Conservation (phyloP, 1,284 basidiomycete species). For the Trametes sp. region DNA sequence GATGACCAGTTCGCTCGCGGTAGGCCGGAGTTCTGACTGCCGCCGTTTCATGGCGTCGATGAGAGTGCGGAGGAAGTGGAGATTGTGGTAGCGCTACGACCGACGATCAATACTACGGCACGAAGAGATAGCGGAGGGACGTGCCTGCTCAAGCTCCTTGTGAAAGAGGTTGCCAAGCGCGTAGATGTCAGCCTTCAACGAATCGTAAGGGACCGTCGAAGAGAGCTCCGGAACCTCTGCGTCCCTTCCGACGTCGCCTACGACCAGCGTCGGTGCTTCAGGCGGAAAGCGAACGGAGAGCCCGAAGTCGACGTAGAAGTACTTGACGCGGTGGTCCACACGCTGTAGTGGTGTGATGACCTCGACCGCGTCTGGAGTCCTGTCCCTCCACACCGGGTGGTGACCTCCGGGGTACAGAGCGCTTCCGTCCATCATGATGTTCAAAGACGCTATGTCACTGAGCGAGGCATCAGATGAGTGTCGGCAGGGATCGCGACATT, state of each 20-base stretch:
- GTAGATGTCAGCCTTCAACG: conserved; percentile 42
- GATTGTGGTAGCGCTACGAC: not conserved
- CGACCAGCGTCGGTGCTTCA: conserved; percentile 14
- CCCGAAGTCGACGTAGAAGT: conserved; percentile 43
- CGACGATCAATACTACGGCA: not conserved
- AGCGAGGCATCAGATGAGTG: no score
- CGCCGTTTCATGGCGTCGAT: conserved; percentile 6
- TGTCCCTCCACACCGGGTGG: conserved; percentile 33
- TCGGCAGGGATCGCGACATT: not conserved
- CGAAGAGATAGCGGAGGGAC: not conserved
- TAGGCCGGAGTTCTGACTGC: not conserved
- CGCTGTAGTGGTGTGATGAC: conserved; percentile 17
- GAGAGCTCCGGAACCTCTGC: conserved; percentile 41
- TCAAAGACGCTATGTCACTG: conserved; percentile 33
- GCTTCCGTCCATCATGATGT: conserved; percentile 42
- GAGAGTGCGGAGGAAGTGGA: not conserved
- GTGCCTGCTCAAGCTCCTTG: conserved; percentile 33
- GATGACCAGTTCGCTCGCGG: conserved; percentile 1
- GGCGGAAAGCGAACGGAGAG: conserved; percentile 31
- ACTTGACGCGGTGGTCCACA: conserved; percentile 29
- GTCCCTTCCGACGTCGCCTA: conserved; percentile 33
- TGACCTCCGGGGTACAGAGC: conserved; percentile 36
- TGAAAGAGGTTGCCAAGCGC: conserved; percentile 37
- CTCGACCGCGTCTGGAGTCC: conserved; percentile 20
- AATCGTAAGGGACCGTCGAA: conserved; percentile 35